phyloP scores from a whole-genome alignment of 345 rosid genomes.

The Bruguiera sexangula region DNA sequence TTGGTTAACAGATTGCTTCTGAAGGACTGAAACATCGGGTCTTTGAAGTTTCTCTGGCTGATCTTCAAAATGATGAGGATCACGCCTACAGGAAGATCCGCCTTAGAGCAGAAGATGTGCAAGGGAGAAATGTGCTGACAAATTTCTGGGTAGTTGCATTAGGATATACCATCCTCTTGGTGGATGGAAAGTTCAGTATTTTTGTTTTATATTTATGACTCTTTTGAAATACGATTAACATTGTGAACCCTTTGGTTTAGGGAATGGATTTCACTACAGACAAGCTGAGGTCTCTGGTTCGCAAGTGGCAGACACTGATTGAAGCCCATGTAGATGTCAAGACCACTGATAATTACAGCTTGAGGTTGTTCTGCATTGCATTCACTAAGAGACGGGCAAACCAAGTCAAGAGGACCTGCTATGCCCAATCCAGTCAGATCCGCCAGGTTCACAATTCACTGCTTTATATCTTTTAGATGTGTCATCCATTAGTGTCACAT shows the following conservation, averaged over 20 bases:
- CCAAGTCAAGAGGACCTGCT: constrained; percentile 91
- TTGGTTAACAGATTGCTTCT: constrained; percentile 70
- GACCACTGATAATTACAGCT: constrained; percentile 79
- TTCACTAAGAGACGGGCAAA: constrained; percentile 92
- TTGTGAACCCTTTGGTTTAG: constrained; percentile 21
- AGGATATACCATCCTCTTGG: background rate
- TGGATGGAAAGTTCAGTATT: background rate
- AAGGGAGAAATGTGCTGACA: constrained; percentile 77
- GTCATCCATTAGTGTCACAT: background rate
- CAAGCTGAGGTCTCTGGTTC: constrained; percentile 90
- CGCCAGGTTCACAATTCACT: constrained; percentile 46
- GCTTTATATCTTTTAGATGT: background rate
- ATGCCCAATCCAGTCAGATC: constrained; percentile 94
- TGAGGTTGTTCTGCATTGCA: constrained; percentile 90
- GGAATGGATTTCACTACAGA: constrained; percentile 96
- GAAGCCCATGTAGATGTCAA: constrained; percentile 97
- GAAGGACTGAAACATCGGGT: constrained; percentile 94
- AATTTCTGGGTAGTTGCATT: constrained; percentile 83
- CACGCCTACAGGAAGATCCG: constrained; percentile 84
- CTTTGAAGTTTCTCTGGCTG: constrained; percentile 85
- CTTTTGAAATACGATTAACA: background rate
- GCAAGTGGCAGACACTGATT: constrained; percentile 90
- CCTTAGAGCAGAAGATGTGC: constrained; percentile 94
- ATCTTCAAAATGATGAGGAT: constrained; percentile 84
- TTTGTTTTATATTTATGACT: background rate